Base-by-base conservation (phyloP, 306 rosid species). In the Dryas alaskensis region DNA sequence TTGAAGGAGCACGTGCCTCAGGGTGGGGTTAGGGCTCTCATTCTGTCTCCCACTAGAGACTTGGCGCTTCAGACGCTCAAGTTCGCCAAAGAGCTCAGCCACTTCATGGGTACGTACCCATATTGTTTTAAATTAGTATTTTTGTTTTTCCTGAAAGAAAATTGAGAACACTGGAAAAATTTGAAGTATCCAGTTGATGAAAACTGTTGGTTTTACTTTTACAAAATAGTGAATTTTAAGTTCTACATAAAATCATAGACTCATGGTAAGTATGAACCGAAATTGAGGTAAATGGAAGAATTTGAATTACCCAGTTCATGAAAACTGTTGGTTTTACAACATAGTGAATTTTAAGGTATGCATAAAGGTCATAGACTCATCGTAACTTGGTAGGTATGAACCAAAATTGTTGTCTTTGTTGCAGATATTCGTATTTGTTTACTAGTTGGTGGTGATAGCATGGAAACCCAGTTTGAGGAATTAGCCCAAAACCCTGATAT, bases 371-470 rank as follows among this genome's bases (percentile, higher is more conserved):
- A 0, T 60, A 31, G 12, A 57, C 61, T 57, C 10, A 19, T 17
- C 37, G 6, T 8, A 45, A 5, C 37, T 31, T 31, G 37, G 37
- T 31, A 31, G 3, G 59, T 16, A 53, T n/a, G 22, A 39, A 62
- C 22, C 22, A 40, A 39, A 62, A 64, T 42, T 4, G 17, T 14
- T 51, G 40, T 61, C 5, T 67, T 67, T 40, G 2, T n/a, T 74
- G 57, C 84, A 93, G 98, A 93, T 77, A 88, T 93, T 80, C 91
- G 90, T 39, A 79, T 84, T 42, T 89, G 98, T 88, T 85, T 91
- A 83, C 81, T 93, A 68, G 98, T 93, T 58, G 98, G 98, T 4
- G 98, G 98, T 31, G 97, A 93, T 67, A 93, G 98, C 44, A 93
- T 93, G 98, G 94, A 93, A 77, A 79, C 74, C 57, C 98, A 91